Conservation (phyloP, 257 asterid genomes). For the Forsythia viridissima region DNA sequence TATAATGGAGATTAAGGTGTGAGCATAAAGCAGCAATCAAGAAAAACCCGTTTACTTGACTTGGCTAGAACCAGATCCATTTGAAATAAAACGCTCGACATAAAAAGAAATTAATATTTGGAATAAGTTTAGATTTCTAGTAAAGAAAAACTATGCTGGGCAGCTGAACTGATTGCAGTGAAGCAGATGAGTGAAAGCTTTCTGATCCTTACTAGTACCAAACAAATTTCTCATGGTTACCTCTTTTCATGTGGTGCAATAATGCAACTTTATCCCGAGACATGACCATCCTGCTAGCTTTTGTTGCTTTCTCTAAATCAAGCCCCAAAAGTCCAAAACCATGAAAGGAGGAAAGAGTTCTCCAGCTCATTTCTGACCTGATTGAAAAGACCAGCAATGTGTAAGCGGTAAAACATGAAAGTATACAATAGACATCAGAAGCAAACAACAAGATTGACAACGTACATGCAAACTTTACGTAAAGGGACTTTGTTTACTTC, state of each 20-base stretch:
- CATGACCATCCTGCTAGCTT: not conserved
- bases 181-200: too few species aligned
- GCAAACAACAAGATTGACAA: not conserved
- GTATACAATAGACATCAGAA: not conserved
- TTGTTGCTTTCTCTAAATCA: not conserved
- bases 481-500: not conserved
- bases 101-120: not conserved
- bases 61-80: not conserved
- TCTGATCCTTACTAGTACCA: not conserved
- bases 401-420: not conserved
- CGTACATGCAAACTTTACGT: not conserved
- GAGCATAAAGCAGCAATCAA: not conserved
- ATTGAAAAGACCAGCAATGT: not conserved
- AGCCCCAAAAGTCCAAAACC: not conserved
- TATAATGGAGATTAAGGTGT: not conserved
- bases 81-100: not conserved
- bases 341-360: not conserved
- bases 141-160: not conserved
- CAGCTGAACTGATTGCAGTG: not conserved
- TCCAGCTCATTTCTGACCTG: not conserved
- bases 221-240: not conserved
- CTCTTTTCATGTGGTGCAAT: not conserved
- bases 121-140: not conserved
- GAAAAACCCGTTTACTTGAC: not conserved
- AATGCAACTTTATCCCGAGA: not conserved